A percentile compares a stretch with the other conserved stretches of the same genome.
Conservation (phyloP, 441 rosid species). For the Cnidoscolus chayamansa region DNA sequence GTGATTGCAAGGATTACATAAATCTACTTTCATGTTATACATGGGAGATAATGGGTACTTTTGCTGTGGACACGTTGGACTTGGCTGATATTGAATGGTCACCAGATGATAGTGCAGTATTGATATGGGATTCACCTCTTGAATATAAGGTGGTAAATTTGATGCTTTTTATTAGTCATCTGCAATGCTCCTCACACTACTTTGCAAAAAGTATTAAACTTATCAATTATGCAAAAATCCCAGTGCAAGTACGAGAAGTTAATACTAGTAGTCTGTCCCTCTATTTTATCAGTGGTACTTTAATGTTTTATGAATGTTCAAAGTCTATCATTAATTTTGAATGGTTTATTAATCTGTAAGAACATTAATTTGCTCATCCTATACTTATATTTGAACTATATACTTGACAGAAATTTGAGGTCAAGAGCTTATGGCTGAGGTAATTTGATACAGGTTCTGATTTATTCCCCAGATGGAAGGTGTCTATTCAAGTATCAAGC, state of each 20-base stretch:
- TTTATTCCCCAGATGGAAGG: slow-evolving; percentile 96
- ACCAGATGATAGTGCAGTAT: slow-evolving; percentile 84
- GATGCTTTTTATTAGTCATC: slow-evolving; percentile 8
- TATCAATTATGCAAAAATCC: not conserved
- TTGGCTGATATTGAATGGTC: slow-evolving; percentile 97
- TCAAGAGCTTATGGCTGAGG: slow-evolving; percentile 14
- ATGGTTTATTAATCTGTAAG: slow-evolving; percentile 8
- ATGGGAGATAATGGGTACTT: slow-evolving; percentile 96
- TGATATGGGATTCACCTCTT: slow-evolving; percentile 88
- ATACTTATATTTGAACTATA: not conserved
- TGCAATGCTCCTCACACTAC: not conserved
- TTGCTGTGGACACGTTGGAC: slow-evolving; percentile 81
- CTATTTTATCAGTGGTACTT: not conserved
- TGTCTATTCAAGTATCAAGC: slow-evolving; percentile 94
- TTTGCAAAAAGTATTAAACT: not conserved
- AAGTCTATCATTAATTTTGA: not conserved
- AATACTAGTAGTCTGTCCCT: not conserved
- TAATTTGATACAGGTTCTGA: slow-evolving; percentile 63
- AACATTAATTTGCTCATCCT: not conserved
- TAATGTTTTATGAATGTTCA: not conserved
- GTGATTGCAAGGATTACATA: slow-evolving; percentile 89
- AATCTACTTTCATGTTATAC: slow-evolving; percentile 82
- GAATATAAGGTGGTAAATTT: slow-evolving; percentile 66
- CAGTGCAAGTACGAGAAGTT: not conserved
- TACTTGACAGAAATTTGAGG: slow-evolving; percentile 8